Base-by-base conservation (phyloP, 495 filamentous ascomycete genomes). In the Lichenothelia convexa region DNA sequence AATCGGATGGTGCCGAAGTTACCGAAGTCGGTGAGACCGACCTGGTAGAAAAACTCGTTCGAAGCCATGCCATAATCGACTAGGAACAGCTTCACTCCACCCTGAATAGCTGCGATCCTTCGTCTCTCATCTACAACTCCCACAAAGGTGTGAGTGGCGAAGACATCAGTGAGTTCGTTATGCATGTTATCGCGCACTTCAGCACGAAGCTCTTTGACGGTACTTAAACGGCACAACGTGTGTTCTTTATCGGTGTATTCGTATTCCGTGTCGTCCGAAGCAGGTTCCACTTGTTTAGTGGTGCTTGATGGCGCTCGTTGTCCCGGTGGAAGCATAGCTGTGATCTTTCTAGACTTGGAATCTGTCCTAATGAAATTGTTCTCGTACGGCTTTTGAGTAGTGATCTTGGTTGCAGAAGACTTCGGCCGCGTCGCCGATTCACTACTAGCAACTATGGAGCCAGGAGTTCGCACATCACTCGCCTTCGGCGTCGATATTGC, bases 41-140 rank as follows among this genome's bases (percentile, higher is more conserved):
- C 61, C 57, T 99, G 91, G 59, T 99, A 95, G 60, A 99, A 93
- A 58, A 87, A 86, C 49, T 95, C 91, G 39, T 72, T 77, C 55
- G 73, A 78, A 11, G 83, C 62, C 48, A 83, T 74, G 12, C 84
- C 89, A 52, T 95, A 99, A 59, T 99, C 91, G 39, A 99, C 70
- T 13, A 95, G 73, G 55, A 76, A 93, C 32, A 99, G 67, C 50
- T 87, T 91, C 1, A 95, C 80, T 13, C 91, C 89, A 18, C 78
- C 71, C 62, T 99, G 91, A 22, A 99, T 80, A 21, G 89, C 85
- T 26, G 74, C 85, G 17, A 99, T 72, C 17, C 91, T 82, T 26
- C 80, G 75, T 34, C 66, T 68, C 46, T 85, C 79, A 52, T 95
- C 89, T 9, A 94, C 80, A 26, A 95, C 65, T 11, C 91, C 91